Conservation (phyloP, 768 basidiomycete species). For the Tremella fuciformis region DNA sequence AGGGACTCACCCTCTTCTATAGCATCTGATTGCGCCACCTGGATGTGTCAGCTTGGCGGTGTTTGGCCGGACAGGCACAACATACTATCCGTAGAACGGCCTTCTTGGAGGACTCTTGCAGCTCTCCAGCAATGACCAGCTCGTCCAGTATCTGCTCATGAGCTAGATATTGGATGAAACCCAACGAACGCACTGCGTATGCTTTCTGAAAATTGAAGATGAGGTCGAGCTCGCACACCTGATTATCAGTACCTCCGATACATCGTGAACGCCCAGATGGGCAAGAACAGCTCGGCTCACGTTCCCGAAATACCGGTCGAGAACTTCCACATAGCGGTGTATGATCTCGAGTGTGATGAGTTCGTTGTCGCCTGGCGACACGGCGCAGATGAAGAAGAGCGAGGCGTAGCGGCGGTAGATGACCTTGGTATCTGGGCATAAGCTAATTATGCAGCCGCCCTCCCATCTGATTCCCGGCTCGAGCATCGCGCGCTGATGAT, state of each 20-base stretch:
- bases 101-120: constrained; percentile 85
- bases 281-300: constrained; percentile 55
- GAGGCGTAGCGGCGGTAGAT: constrained; percentile 95
- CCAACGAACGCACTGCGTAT: constrained; percentile 62
- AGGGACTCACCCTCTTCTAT: constrained; percentile 54
- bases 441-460: neutral
- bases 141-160: constrained; percentile 70
- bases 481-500: too few species aligned
- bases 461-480: too few species aligned
- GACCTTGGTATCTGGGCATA: constrained; percentile 68
- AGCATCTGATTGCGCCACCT: constrained; percentile 54
- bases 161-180: neutral
- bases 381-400: constrained; percentile 88
- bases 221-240: constrained; percentile 75
- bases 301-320: constrained; percentile 81
- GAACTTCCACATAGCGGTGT: constrained; percentile 88
- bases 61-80: constrained; percentile 8
- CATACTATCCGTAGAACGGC: constrained; percentile 56
- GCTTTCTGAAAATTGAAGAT: constrained; percentile 99
- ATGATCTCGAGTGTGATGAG: constrained; percentile 86
- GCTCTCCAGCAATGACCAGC: constrained; percentile 85
- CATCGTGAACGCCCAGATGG: too few species aligned
- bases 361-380: constrained; percentile 82
- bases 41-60: neutral
- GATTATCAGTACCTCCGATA: constrained; percentile 11